phyloP scores from a whole-genome alignment of 306 rosid species.

The Vigna hirtella region DNA sequence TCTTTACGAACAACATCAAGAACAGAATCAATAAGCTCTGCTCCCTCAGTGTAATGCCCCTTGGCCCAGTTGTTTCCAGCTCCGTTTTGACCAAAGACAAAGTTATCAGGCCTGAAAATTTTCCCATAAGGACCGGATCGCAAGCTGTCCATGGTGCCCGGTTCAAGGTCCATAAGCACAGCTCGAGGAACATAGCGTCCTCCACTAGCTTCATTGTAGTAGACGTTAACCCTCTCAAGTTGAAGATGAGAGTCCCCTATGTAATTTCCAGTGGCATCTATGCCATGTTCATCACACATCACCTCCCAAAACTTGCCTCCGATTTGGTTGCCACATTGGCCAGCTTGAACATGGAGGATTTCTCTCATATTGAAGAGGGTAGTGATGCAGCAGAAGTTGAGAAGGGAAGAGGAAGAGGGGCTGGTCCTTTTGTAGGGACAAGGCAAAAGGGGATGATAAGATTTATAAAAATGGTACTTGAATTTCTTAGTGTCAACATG shows the following conservation, averaged over 20 bases:
- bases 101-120: conserved; percentile 87
- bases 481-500: conserved; percentile 16
- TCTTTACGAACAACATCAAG: conserved; percentile 94
- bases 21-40: conserved; percentile 87
- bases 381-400: conserved; percentile 21
- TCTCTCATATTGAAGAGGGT: conserved; percentile 72
- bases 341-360: conserved; percentile 88
- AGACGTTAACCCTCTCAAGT: conserved; percentile 86
- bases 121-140: conserved; percentile 79
- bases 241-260: conserved; percentile 71
- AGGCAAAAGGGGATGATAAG: conserved; percentile 36
- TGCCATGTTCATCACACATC: conserved; percentile 89
- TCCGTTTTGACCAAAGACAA: conserved; percentile 88
- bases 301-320: conserved; percentile 96
- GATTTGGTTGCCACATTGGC: conserved; percentile 92
- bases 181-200: conserved; percentile 91
- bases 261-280: conserved; percentile 73
- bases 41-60: conserved; percentile 93
- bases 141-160: conserved; percentile 93
- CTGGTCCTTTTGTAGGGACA: conserved; percentile 58
- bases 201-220: conserved; percentile 87
- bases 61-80: conserved; percentile 97
- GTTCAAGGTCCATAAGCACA: conserved; percentile 88
- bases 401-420: not conserved
- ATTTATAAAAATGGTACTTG: conserved; percentile 33